phyloP scores from a whole-genome alignment of 208 protist genomes.

The Wallacemonas sp. region DNA sequence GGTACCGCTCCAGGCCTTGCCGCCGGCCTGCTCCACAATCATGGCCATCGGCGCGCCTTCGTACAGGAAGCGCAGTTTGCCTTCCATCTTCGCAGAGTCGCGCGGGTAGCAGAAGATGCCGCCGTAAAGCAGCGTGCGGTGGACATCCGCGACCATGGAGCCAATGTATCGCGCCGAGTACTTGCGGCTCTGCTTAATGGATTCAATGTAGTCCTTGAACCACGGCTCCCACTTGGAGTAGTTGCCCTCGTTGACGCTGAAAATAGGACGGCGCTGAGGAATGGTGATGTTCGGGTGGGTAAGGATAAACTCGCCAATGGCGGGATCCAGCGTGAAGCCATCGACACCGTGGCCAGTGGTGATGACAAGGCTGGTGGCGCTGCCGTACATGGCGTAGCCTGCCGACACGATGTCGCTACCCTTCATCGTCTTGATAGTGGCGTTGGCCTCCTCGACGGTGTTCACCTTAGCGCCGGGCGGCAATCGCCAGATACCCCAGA shows the following conservation, averaged over 20 bases:
- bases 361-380: slow-evolving; percentile 93
- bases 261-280: slow-evolving; percentile 91
- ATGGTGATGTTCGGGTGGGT: slow-evolving; percentile 94
- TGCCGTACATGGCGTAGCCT: slow-evolving; percentile 96
- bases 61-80: slow-evolving; percentile 98
- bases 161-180: slow-evolving; percentile 91
- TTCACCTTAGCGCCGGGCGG: slow-evolving; percentile 74
- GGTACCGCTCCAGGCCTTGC: slow-evolving; percentile 78
- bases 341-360: slow-evolving; percentile 90
- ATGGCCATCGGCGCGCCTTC: slow-evolving; percentile 95
- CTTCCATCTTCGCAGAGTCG: slow-evolving; percentile 89
- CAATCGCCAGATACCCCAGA: slow-evolving; percentile 88
- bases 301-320: slow-evolving; percentile 96
- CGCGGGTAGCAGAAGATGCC: slow-evolving; percentile 98
- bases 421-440: slow-evolving; percentile 53
- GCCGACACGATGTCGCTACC: slow-evolving; percentile 77
- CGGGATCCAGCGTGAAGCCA: slow-evolving; percentile 95
- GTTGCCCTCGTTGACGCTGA: slow-evolving; percentile 98
- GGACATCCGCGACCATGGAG: slow-evolving; percentile 97
- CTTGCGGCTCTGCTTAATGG: slow-evolving; percentile 67
- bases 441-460: slow-evolving; percentile 77
- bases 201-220: slow-evolving; percentile 72
- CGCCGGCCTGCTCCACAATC: slow-evolving; percentile 90
- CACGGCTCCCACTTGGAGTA: slow-evolving; percentile 68
- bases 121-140: slow-evolving; percentile 97